phyloP scores from a whole-genome alignment of 371 early-diverging fungal species.

The Apophysomyces ossiformis region DNA sequence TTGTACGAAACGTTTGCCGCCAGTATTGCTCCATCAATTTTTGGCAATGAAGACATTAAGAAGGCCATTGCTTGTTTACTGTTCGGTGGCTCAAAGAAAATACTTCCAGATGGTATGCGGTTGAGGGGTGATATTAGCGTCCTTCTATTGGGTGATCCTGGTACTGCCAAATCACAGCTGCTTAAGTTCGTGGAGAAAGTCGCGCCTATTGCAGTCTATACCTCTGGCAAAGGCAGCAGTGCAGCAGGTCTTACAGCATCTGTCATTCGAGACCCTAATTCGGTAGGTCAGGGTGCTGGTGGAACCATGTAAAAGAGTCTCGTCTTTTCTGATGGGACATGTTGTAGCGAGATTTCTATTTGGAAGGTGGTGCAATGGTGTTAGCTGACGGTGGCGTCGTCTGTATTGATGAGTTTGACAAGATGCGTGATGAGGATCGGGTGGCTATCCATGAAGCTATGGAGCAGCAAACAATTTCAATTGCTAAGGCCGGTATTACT shows the following conservation, averaged over 20 bases:
- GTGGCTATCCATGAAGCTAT: slow-evolving; percentile 99
- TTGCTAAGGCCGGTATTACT: slow-evolving; percentile 99
- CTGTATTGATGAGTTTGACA: slow-evolving; percentile 99
- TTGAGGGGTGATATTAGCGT: slow-evolving; percentile 99
- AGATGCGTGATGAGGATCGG: slow-evolving; percentile 99
- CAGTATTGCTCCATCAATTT: slow-evolving; percentile 98
- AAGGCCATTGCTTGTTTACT: slow-evolving; percentile 97
- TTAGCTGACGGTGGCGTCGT: slow-evolving; percentile 99
- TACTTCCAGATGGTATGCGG: slow-evolving; percentile 95
- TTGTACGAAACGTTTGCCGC: slow-evolving; percentile 88
- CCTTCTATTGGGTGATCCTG: slow-evolving; percentile 99
- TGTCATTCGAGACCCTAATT: slow-evolving; percentile 90
- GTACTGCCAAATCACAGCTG: slow-evolving; percentile 99
- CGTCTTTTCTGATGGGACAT: neutral
- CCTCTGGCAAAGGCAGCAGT: slow-evolving; percentile 98
- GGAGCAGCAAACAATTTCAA: slow-evolving; percentile 99
- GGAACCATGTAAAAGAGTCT: neutral
- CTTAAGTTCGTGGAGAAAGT: slow-evolving; percentile 98
- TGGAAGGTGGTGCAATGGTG: slow-evolving; percentile 99
- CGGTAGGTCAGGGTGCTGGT: slow-evolving; percentile 55
- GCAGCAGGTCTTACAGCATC: slow-evolving; percentile 99
- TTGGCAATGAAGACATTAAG: slow-evolving; percentile 97
- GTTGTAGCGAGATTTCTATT: slow-evolving; percentile 89
- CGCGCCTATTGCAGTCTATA: slow-evolving; percentile 97
- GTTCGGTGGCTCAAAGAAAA: slow-evolving; percentile 97